Base-by-base conservation (phyloP, 1,284 basidiomycete species). In the Ceratobasidium sp. region DNA sequence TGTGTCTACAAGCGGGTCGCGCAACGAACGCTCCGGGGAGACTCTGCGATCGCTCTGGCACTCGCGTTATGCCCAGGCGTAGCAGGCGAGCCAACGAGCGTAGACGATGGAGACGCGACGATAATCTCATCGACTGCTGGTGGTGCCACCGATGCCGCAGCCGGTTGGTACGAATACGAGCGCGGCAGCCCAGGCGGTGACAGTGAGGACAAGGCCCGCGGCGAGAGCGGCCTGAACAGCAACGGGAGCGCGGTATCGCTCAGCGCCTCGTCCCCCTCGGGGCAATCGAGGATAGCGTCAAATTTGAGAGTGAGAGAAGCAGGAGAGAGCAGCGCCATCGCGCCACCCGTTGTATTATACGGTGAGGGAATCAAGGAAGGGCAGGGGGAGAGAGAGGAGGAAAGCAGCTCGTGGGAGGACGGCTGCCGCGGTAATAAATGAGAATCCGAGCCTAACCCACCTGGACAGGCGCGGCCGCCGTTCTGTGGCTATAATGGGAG, bases 221-320 rank as follows among this genome's bases (percentile, higher is more conserved):
- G 68, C 27, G 43, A 54, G 16, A 58, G 65, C 19, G 68, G 68
- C 37, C 68, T 71, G 43, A 59, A 71, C 56, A 58, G 43, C 16
- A 71, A 53, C 27, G 56, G 56, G 2, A 61, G 54, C 11, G 68
- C 46, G 16, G 22, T 34, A 49, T 71, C 56, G 27, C 54, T 59
- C 54, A 71, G 43, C 19, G 54, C 68, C 43, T 61, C 54, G 27
- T 71, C 53, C 27, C 68, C 68, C 54, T 71, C 53, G 16, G 43
- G 39, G 19, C 51, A 37, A 29, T 61, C 68, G 14, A 58, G 8
- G 24, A 71, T 59, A 24, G 68, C 68, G 49, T 71, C 56, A 24
- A 71, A 71, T 54, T 71, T 71, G 41, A 71, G 68, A 2, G 68
- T 59, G 37, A 71, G 68, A 22, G 68, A 71, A 19, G 68, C 56